These are phyloP conservation scores for Senna tora DNA, from an alignment of 306 rosid species.

Conservation along the genomic window DNA sequence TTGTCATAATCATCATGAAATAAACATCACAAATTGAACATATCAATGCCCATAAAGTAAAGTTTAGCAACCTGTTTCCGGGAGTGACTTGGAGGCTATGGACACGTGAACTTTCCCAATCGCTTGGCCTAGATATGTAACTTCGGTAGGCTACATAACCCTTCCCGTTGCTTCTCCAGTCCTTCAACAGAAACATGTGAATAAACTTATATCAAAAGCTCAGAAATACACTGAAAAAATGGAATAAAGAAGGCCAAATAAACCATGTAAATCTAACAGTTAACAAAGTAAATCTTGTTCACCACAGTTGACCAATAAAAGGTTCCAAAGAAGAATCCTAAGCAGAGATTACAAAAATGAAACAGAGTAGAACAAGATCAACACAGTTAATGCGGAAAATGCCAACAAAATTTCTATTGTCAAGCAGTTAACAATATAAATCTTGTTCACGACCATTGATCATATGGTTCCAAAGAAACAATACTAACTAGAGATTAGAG, in stretches of 20 bases:
- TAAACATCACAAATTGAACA: conserved; percentile 3
- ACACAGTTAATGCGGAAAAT: too few species aligned
- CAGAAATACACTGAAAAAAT: neutral
- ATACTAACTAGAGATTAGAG: neutral
- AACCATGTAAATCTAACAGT: conserved; percentile 8
- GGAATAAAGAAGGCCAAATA: too few species aligned
- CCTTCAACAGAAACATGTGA: conserved; percentile 56
- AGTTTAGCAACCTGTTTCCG: conserved; percentile 83
- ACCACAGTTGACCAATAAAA: conserved; percentile 2
- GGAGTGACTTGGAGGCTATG: conserved; percentile 88
- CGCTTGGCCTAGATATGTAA: conserved; percentile 70
- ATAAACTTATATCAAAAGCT: neutral
- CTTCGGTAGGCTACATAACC: conserved; percentile 90
- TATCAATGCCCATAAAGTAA: conserved; percentile 25
- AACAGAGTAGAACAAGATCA: too few species aligned
- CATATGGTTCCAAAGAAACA: too few species aligned
- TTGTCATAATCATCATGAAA: conserved; percentile 1
- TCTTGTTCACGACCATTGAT: too few species aligned
- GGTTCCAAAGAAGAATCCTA: neutral
- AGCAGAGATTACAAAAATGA: neutral
- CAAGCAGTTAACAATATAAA: too few species aligned
- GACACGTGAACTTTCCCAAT: conserved; percentile 66
- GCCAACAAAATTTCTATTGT: too few species aligned
- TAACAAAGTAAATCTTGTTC: conserved; percentile 8
- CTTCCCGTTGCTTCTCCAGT: conserved; percentile 91